A percentile compares a stretch with the other conserved stretches of the same genome.
phyloP scores from a whole-genome alignment of 1,284 basidiomycete genomes.

The Gymnopus androsaceus region DNA sequence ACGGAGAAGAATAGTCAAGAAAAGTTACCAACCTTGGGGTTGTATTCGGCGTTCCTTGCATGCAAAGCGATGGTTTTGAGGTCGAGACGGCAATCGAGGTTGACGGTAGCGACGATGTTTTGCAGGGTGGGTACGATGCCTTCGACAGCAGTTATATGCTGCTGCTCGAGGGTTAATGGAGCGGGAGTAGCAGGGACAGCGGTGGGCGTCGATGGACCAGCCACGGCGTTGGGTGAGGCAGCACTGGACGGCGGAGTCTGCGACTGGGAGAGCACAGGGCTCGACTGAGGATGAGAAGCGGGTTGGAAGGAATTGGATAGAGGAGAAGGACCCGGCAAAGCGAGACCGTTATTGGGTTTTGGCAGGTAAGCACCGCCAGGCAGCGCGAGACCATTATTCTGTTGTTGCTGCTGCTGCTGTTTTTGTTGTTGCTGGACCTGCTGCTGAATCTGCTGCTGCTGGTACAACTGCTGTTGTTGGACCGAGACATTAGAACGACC shows the following conservation, averaged over 20 bases:
- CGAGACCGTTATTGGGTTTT: constrained; percentile 31
- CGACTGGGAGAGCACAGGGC: constrained; percentile 19
- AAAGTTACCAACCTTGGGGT: constrained; percentile 91
- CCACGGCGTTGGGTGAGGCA: constrained; percentile 17
- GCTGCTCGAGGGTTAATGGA: constrained; percentile 81
- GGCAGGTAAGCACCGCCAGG: constrained; percentile 16
- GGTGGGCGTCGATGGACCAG: constrained; percentile 38
- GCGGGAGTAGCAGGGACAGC: constrained; percentile 34
- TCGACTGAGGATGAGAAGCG: constrained; percentile 24
- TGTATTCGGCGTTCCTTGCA: constrained; percentile 98
- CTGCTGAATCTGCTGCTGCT: constrained; percentile 44
- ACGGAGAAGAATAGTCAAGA: constrained; percentile 36
- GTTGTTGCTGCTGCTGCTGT: constrained; percentile 38
- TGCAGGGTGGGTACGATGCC: constrained; percentile 94
- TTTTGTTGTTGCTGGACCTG: constrained; percentile 39
- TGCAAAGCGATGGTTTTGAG: constrained; percentile 98
- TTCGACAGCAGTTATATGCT: constrained; percentile 91
- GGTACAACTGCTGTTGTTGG: constrained; percentile 45
- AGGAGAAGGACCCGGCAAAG: constrained; percentile 51
- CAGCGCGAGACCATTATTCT: constrained; percentile 28
- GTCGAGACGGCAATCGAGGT: constrained; percentile 95
- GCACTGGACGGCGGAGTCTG: constrained; percentile 39
- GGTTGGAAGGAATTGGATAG: constrained; percentile 44
- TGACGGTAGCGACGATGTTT: constrained; percentile 99
- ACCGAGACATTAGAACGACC: constrained; percentile 57